Conservation (phyloP, 2,329 filamentous ascomycete genomes). For the Dothistroma septosporum region DNA sequence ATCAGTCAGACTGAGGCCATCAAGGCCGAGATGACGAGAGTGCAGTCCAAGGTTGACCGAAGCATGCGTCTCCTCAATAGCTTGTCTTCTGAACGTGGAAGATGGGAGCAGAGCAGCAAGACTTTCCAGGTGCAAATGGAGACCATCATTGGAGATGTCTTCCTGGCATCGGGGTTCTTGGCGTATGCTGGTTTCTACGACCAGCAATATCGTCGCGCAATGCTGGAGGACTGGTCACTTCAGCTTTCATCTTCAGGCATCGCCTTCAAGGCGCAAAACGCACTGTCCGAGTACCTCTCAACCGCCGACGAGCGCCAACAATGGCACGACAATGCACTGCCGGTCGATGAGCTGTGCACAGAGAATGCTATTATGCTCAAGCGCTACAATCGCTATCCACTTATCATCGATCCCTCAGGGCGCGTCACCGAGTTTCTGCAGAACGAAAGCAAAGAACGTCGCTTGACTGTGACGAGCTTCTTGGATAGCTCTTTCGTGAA, state of each 20-base stretch:
- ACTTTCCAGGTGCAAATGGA: slow-evolving; percentile 98
- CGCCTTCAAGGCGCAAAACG: slow-evolving; percentile 87
- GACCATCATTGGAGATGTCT: slow-evolving; percentile 90
- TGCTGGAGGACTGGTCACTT: slow-evolving; percentile 96
- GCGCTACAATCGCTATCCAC: slow-evolving; percentile 95
- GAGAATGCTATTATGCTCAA: slow-evolving; percentile 97
- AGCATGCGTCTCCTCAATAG: slow-evolving; percentile 93
- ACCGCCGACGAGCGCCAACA: slow-evolving; percentile 90
- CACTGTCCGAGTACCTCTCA: slow-evolving; percentile 92
- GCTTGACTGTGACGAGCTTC: slow-evolving; percentile 95
- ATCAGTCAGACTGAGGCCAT: slow-evolving; percentile 97
- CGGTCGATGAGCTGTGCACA: slow-evolving; percentile 95
- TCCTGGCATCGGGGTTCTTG: slow-evolving; percentile 94
- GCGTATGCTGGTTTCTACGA: slow-evolving; percentile 97
- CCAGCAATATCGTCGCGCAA: slow-evolving; percentile 93
- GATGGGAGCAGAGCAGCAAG: slow-evolving; percentile 96
- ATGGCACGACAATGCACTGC: slow-evolving; percentile 91
- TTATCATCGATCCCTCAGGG: slow-evolving; percentile 97
- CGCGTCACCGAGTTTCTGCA: slow-evolving; percentile 92
- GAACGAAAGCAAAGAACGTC: slow-evolving; percentile 88
- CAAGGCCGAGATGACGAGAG: slow-evolving; percentile 92
- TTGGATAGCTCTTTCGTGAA: slow-evolving; percentile 97
- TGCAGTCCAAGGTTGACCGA: slow-evolving; percentile 96
- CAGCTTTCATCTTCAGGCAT: slow-evolving; percentile 92
- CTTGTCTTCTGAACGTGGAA: slow-evolving; percentile 82